phyloP scores from a whole-genome alignment of 106 monocot genomes.

The Dendrobium chrysotoxum region DNA sequence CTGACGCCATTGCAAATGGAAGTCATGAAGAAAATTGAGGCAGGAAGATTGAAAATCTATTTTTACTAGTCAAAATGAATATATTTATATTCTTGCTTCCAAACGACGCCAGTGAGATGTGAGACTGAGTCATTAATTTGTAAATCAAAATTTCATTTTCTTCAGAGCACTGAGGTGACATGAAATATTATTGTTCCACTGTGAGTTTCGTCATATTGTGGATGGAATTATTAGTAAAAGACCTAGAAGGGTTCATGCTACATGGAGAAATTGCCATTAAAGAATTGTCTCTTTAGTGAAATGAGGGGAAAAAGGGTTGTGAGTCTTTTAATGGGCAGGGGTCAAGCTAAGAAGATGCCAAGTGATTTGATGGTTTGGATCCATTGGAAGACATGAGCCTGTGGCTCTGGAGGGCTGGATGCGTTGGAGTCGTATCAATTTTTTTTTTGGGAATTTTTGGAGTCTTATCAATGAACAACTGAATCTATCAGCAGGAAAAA shows the following conservation, averaged over 20 bases:
- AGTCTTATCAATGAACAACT: neutral
- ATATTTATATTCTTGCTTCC: too few relatives aligned
- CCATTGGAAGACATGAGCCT: neutral
- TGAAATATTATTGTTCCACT: neutral
- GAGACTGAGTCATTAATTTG: neutral
- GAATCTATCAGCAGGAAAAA: too few relatives aligned
- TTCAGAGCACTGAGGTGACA: neutral
- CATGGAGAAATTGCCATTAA: too few relatives aligned
- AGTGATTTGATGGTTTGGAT: slow-evolving; percentile 1
- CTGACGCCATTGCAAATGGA: neutral
- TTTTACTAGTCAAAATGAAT: neutral
- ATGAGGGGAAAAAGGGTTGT: neutral
- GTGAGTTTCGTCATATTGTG: neutral
- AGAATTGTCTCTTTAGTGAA: too few relatives aligned
- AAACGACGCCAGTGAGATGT: neutral
- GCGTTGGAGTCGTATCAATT: neutral
- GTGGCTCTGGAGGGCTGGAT: neutral
- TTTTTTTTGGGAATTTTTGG: too few relatives aligned
- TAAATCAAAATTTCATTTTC: neutral
- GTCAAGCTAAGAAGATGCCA: neutral
- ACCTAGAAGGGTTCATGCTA: neutral
- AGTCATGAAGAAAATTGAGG: neutral
- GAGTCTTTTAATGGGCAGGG: neutral
- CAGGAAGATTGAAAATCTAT: neutral
- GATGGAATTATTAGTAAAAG: neutral